Conservation (phyloP, 228 moss, liverwort and hornwort genomes). For the Sphagnum magellanicum region DNA sequence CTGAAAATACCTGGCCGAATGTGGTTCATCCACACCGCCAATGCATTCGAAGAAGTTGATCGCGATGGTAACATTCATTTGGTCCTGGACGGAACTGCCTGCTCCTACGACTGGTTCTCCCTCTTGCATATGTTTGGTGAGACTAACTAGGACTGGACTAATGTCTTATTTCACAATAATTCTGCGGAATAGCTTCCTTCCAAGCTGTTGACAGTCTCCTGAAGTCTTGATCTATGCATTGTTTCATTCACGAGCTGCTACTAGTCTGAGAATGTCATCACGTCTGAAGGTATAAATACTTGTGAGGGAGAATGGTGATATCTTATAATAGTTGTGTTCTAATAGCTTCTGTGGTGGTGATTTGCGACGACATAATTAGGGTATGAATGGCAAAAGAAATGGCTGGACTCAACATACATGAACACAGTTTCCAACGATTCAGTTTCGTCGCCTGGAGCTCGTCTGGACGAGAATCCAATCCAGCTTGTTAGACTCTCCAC, state of each 20-base stretch:
- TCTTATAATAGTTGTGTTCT: too few relatives aligned
- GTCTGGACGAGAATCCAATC: constrained; percentile 1
- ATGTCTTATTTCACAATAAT: too few relatives aligned
- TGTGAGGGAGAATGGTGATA: too few relatives aligned
- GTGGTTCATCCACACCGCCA: constrained; percentile 25
- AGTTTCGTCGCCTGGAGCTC: neutral
- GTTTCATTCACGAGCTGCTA: too few relatives aligned
- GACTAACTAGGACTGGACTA: neutral
- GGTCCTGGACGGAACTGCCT: constrained; percentile 25
- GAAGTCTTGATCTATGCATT: too few relatives aligned
- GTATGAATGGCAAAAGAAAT: constrained; percentile 18
- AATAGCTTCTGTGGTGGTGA: too few relatives aligned
- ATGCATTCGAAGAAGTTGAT: constrained; percentile 23
- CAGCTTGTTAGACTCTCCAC: constrained; percentile 9
- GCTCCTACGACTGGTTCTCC: constrained; percentile 33
- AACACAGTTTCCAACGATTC: constrained; percentile 2
- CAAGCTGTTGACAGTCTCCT: too few relatives aligned
- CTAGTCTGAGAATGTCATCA: too few relatives aligned
- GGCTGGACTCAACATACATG: constrained; percentile 30
- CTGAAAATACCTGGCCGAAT: constrained; percentile 18
- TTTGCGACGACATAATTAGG: constrained; percentile 6
- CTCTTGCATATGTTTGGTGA: constrained; percentile 30
- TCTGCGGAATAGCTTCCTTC: too few relatives aligned
- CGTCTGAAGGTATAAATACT: too few relatives aligned
- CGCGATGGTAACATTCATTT: constrained; percentile 11